Conservation (phyloP, 345 rosid species). For the Eucalyptus polyanthemos region DNA sequence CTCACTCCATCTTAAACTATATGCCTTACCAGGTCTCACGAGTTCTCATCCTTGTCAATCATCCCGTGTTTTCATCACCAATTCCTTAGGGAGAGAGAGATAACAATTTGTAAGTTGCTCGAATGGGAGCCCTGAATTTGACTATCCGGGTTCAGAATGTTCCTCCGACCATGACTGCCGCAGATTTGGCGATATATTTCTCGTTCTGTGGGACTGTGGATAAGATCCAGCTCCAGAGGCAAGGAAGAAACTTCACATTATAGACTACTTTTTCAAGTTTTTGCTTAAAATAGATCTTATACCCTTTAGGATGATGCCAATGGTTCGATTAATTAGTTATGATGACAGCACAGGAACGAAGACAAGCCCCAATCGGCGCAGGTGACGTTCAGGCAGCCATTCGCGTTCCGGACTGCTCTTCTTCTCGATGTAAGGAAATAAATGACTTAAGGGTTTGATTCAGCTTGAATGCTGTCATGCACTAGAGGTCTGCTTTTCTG, state of each 20-base stretch:
- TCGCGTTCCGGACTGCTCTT: slow-evolving; percentile 20
- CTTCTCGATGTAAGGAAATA: slow-evolving; percentile 13
- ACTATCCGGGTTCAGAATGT: slow-evolving; percentile 19
- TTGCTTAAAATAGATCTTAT: background rate
- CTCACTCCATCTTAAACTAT: background rate
- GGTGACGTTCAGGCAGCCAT: slow-evolving; percentile 21
- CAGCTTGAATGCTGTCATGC: background rate
- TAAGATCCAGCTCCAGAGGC: slow-evolving; percentile 11
- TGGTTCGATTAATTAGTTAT: background rate
- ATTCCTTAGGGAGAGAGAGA: background rate
- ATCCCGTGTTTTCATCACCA: background rate
- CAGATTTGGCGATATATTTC: slow-evolving; percentile 16
- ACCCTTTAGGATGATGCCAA: background rate
- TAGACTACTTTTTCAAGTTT: background rate
- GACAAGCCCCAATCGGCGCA: slow-evolving; percentile 4
- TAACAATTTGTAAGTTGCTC: background rate
- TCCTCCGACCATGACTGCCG: slow-evolving; percentile 1
- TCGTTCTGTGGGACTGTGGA: slow-evolving; percentile 31
- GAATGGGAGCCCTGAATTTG: slow-evolving; percentile 1
- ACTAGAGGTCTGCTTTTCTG: background rate
- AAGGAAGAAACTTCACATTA: background rate
- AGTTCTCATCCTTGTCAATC: background rate
- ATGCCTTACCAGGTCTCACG: background rate
- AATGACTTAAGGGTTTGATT: background rate
- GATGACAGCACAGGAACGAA: background rate